phyloP scores from a whole-genome alignment of 2,329 filamentous ascomycete species.

The Aaosphaeria arxii region DNA sequence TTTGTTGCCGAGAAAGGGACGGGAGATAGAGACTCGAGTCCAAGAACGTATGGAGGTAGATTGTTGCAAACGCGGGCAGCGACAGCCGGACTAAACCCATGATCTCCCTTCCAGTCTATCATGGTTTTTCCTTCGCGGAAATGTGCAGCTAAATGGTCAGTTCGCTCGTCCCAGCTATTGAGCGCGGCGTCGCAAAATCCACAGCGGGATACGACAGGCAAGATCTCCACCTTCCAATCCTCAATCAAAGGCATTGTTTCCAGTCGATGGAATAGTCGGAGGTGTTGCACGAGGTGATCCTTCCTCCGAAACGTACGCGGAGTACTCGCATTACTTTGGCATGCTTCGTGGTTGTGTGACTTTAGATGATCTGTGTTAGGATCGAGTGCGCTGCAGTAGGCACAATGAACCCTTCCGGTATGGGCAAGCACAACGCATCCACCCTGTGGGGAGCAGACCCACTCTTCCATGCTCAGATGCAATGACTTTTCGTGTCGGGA shows the following conservation, averaged over 20 bases:
- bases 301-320: conserved; percentile 61
- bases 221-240: conserved; percentile 53
- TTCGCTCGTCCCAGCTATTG: conserved; percentile 2
- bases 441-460: conserved; percentile 54
- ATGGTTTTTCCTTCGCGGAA: conserved; percentile 51
- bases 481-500: conserved; percentile 24
- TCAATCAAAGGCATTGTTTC: conserved; percentile 60
- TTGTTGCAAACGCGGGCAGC: conserved; percentile 37
- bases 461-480: conserved; percentile 24
- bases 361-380: conserved; percentile 55
- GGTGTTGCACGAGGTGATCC: conserved; percentile 59
- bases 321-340: conserved; percentile 57
- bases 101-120: conserved; percentile 50
- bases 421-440: conserved; percentile 43
- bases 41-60: not conserved
- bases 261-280: conserved; percentile 54
- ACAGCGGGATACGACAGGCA: not conserved
- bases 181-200: not conserved
- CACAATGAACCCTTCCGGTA: not conserved
- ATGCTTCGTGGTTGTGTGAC: conserved; percentile 57
- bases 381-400: conserved; percentile 52
- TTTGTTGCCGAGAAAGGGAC: conserved; percentile 43
- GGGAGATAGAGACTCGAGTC: conserved; percentile 27
- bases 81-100: conserved; percentile 45
- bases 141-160: conserved; percentile 50